phyloP scores from a whole-genome alignment of 2,329 filamentous ascomycete genomes.

The Metarhizium sp. region DNA sequence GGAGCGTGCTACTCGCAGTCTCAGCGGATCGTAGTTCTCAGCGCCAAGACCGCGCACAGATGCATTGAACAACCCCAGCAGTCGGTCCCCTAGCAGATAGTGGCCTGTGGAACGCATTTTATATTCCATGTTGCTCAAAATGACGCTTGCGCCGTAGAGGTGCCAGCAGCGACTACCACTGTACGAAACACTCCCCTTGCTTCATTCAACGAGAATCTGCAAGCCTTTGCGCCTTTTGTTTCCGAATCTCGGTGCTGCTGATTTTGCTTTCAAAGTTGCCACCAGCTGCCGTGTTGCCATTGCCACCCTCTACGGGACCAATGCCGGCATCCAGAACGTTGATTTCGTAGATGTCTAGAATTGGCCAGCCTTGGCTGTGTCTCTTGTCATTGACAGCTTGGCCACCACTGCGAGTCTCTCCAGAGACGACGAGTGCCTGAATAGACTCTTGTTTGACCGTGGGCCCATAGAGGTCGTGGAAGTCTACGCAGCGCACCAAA shows the following conservation, averaged over 20 bases:
- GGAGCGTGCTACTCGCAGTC: no score
- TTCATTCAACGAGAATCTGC: no score
- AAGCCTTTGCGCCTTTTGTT: slow-evolving; percentile 18
- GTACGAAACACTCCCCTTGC: no score
- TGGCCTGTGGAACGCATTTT: no score
- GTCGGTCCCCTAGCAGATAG: no score
- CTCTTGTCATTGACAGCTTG: slow-evolving; percentile 80
- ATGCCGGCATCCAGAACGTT: slow-evolving; percentile 67
- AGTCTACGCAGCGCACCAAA: slow-evolving; percentile 68
- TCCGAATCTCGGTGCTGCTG: slow-evolving; percentile 78
- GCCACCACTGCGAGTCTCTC: slow-evolving; percentile 78
- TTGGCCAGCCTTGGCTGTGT: slow-evolving; percentile 62
- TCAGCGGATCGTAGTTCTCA: no score
- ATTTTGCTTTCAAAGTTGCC: slow-evolving; percentile 69
- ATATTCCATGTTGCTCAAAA: no score
- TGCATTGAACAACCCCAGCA: no score
- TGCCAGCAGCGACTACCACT: no score
- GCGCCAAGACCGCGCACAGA: no score
- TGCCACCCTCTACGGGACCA: slow-evolving; percentile 25
- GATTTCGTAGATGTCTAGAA: slow-evolving; percentile 76
- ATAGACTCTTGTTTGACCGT: slow-evolving; percentile 76
- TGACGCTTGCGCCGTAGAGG: no score
- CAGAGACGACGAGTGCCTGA: slow-evolving; percentile 74
- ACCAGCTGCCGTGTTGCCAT: slow-evolving; percentile 29
- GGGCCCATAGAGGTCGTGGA: slow-evolving; percentile 82